Conservation (phyloP, 495 filamentous ascomycete genomes). For the Aspergillus affinis region DNA sequence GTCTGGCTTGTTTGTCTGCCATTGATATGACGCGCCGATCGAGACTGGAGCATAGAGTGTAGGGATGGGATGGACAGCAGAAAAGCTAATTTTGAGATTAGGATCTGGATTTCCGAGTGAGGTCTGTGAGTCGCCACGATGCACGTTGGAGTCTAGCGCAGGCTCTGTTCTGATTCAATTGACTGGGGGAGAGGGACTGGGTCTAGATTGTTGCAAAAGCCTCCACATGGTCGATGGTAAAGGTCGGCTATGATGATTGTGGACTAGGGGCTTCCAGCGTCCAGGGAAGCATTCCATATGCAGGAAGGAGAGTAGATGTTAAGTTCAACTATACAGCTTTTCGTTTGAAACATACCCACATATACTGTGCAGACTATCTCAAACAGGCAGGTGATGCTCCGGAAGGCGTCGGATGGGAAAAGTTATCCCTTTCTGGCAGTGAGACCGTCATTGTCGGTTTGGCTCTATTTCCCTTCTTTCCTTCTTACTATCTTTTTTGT, state of each 20-base stretch:
- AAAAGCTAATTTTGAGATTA: not conserved
- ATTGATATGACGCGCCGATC: not conserved
- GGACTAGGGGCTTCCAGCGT: not conserved
- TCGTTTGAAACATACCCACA: not conserved
- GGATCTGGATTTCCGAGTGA: not conserved
- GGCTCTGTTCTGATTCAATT: not conserved
- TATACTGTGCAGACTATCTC: not conserved
- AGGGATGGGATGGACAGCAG: not conserved
- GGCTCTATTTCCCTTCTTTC: not conserved
- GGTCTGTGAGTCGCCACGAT: not conserved
- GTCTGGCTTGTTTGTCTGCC: not conserved
- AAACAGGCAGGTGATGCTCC: not conserved
- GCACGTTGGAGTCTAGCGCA: not conserved
- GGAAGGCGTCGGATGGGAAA: not conserved
- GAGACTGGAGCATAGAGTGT: not conserved
- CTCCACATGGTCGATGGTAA: not conserved
- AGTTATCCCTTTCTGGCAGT: not conserved
- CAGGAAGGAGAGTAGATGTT: not conserved
- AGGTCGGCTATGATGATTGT: not conserved
- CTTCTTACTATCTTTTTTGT: not conserved
- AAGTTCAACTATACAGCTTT: not conserved
- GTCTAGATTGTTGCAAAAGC: not conserved
- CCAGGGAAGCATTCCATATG: not conserved
- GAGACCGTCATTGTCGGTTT: not conserved
- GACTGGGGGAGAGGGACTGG: not conserved